These are phyloP conservation scores for Linderniella brevidens DNA, from an alignment of 257 asterid species.

Conservation along the genomic window DNA sequence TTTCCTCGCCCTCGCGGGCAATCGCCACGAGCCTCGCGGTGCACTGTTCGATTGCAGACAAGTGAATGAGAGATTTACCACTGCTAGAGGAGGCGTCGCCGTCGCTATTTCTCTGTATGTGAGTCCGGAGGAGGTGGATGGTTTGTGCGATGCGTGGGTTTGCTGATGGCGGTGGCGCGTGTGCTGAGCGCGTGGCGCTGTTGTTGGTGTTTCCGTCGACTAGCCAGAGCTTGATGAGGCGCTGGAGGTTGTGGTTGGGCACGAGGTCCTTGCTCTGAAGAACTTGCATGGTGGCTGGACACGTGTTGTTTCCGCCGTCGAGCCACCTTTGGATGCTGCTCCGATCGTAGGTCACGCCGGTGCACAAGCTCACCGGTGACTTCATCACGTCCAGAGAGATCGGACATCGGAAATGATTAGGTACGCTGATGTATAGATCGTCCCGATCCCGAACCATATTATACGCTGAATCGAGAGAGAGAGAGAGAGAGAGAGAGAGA, in stretches of 20 bases:
- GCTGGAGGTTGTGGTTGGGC: slow-evolving; percentile 61
- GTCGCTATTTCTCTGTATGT: slow-evolving; percentile 9
- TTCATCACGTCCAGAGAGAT: slow-evolving; percentile 71
- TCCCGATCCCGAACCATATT: slow-evolving; percentile 26
- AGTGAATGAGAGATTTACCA: not conserved
- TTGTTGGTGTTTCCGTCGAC: slow-evolving; percentile 7
- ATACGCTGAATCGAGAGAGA: not conserved
- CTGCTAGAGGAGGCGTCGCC: no score
- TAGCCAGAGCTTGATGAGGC: slow-evolving; percentile 66
- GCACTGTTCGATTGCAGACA: slow-evolving; percentile 1
- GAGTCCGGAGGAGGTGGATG: slow-evolving; percentile 13
- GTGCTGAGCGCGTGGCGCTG: no score
- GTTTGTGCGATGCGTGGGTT: not conserved
- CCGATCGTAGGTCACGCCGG: slow-evolving; percentile 83
- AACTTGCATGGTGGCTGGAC: slow-evolving; percentile 92
- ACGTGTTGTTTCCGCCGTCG: slow-evolving; percentile 73
- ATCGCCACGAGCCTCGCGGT: slow-evolving; percentile 24
- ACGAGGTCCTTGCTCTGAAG: slow-evolving; percentile 43
- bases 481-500: slow-evolving; percentile 10
- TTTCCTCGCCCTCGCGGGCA: slow-evolving; percentile 27
- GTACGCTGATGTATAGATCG: slow-evolving; percentile 36
- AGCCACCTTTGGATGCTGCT: slow-evolving; percentile 72
- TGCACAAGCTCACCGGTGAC: slow-evolving; percentile 76
- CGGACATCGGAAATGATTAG: slow-evolving; percentile 62
- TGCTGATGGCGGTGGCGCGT: slow-evolving; percentile 9